These are phyloP conservation scores for Medicago ruthenica DNA, from an alignment of 306 rosid genomes.

Conservation along the genomic window DNA sequence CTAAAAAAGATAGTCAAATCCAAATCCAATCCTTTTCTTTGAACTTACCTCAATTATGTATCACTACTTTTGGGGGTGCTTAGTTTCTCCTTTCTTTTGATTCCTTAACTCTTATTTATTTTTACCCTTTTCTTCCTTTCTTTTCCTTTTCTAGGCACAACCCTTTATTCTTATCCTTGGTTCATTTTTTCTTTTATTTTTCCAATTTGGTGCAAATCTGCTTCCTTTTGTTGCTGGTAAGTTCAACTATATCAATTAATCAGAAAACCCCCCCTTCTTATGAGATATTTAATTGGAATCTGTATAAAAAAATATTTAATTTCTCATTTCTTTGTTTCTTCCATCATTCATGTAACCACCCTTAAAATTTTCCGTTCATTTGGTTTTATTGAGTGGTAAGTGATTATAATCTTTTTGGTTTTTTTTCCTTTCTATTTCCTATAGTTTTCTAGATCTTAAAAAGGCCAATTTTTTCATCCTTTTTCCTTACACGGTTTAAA, in stretches of 20 bases:
- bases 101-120: constrained; percentile 8
- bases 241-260: neutral
- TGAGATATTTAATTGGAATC: neutral
- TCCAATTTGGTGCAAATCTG: constrained; percentile 34
- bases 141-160: constrained; percentile 38
- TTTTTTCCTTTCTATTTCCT: neutral
- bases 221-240: constrained; percentile 39
- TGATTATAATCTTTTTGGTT: constrained; percentile 24
- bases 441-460: constrained; percentile 25
- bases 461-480: neutral
- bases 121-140: neutral
- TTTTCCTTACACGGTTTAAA: neutral
- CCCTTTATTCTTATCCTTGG: constrained; percentile 24
- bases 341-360: neutral
- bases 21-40: constrained; percentile 19
- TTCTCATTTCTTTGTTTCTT: neutral
- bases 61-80: constrained; percentile 4
- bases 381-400: neutral
- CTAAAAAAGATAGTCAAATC: constrained; percentile 33
- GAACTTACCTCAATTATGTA: constrained; percentile 40
- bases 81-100: constrained; percentile 13
- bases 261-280: too few relatives aligned
- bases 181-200: constrained; percentile 32
- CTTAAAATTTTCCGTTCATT: neutral
- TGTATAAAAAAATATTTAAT: neutral